Percentiles rank a stretch among this genome's conserved stretches.
phyloP scores from a whole-genome alignment of 495 filamentous ascomycete species.

The Aspergillus baeticus region DNA sequence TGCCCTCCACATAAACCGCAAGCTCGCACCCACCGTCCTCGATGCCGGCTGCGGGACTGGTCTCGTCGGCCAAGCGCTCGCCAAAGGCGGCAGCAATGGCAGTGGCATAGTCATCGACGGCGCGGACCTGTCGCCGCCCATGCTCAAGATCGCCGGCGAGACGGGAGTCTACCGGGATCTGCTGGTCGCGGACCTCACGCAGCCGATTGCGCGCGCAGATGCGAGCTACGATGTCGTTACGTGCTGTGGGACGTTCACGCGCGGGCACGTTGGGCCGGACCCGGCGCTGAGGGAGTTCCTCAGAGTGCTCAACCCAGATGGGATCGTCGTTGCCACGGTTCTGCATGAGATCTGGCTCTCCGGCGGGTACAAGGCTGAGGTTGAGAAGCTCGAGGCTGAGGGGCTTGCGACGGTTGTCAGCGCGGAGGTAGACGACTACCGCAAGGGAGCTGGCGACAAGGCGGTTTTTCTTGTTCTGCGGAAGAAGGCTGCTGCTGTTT shows the following conservation, averaged over 20 bases:
- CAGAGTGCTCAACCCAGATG: conserved; percentile 33
- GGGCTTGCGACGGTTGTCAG: conserved; percentile 29
- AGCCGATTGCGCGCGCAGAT: conserved; percentile 27
- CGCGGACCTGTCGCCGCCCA: conserved; percentile 39
- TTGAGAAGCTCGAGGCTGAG: conserved; percentile 31
- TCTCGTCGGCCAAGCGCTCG: conserved; percentile 39
- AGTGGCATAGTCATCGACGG: conserved; percentile 41
- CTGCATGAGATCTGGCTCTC: conserved; percentile 39
- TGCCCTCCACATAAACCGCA: conserved; percentile 14
- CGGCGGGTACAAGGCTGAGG: conserved; percentile 38
- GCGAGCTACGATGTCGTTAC: conserved; percentile 42
- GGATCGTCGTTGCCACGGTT: conserved; percentile 44
- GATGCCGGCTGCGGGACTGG: conserved; percentile 52
- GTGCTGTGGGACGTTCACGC: conserved; percentile 48
- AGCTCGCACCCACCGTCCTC: conserved; percentile 26
- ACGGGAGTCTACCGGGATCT: conserved; percentile 43
- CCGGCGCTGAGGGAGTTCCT: conserved; percentile 43
- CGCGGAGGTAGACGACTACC: conserved; percentile 38
- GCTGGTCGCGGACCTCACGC: conserved; percentile 34
- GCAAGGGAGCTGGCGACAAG: conserved; percentile 38
- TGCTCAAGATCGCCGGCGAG: conserved; percentile 41
- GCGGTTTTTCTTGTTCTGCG: conserved; percentile 34
- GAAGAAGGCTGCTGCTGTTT: no score
- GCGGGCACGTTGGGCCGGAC: conserved; percentile 45
- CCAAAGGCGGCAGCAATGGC: conserved; percentile 25